Base-by-base conservation (phyloP, 371 early-diverging fungal genomes). In the Apophysomyces elegans region DNA sequence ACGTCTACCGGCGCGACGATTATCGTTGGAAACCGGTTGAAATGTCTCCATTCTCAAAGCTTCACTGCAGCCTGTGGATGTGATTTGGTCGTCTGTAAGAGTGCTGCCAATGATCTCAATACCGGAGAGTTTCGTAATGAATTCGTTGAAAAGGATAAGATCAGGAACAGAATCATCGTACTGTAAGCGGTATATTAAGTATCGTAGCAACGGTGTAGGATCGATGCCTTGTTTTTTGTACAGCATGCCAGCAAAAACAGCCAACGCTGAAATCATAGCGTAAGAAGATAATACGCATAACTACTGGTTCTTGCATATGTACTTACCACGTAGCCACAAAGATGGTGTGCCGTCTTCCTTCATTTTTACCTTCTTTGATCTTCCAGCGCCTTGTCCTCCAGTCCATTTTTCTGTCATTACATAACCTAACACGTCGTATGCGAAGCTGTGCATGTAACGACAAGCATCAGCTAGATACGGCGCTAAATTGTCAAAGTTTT, bases 401-500 rank as follows among this genome's bases (percentile, higher is more conserved):
- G 87, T 84, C 58, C 92, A 81, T 41, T 89, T 88, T 43, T 88
- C 90, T 35, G 95, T 81, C 56, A 95, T 67, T 12, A 85, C 68
- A 69, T 84, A 96, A 8, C 86, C 84, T 62, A 97, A 71, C 2
- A 95, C 90, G 69, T 97, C 98, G 58, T 92, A 90, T 7, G 90
- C 88, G n/a, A 97, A 86, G 7, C 86, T 84, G 5, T 93, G 89
- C 63, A 96, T 71, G 71, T 96, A 96, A 32, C 90, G 86, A 64
- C 91, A 91, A 7, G 91, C 91, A 62, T 97, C 97, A 3, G 95
- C 96, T 64, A 97, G 85, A 14, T 87, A 80, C 8, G 84, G 83
- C 11, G 94, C 92, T 81, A 95, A 75, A 65, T 96, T 97, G 70
- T 95, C 94, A 72, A 95, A 93, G 4, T 83, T 80, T 71, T 93